Percentiles rank a stretch among this genome's conserved stretches.
Conservation (phyloP, 495 filamentous ascomycete species). For the Neurospora cerealis region DNA sequence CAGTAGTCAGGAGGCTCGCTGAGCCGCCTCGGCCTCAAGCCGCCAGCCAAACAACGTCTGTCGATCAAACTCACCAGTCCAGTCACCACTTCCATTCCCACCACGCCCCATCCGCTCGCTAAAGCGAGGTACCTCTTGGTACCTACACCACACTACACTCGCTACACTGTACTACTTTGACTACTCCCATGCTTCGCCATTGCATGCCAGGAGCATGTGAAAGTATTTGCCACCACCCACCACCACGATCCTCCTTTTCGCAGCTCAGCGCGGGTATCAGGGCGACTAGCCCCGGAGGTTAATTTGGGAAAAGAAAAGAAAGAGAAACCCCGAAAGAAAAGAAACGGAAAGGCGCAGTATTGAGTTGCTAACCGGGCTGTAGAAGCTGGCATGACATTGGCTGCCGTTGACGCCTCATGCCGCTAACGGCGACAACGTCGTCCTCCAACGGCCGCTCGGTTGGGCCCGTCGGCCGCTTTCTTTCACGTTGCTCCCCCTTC, state of each 20-base stretch:
- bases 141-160: too few species aligned
- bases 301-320: not conserved
- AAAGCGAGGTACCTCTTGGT: not conserved
- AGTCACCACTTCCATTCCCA: not conserved
- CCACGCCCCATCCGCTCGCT: not conserved
- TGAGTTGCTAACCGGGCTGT: too few species aligned
- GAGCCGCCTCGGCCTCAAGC: not conserved
- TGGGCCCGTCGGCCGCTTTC: not conserved
- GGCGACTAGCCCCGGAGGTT: too few species aligned
- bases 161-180: not conserved
- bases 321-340: too few species aligned
- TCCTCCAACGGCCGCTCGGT: not conserved
- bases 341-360: too few species aligned
- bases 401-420: not conserved
- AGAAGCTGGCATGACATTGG: not conserved
- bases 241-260: not conserved
- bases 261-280: not conserved
- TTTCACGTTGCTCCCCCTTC: not conserved
- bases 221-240: not conserved
- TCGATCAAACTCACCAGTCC: not conserved
- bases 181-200: not conserved
- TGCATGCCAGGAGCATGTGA: not conserved
- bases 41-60: not conserved
- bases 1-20: not conserved
- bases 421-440: not conserved